Percentiles rank a stretch among this genome's conserved stretches.
Conservation (phyloP, 2,329 filamentous ascomycete genomes). For the Ophiocordyceps camponoti-rufipedis region DNA sequence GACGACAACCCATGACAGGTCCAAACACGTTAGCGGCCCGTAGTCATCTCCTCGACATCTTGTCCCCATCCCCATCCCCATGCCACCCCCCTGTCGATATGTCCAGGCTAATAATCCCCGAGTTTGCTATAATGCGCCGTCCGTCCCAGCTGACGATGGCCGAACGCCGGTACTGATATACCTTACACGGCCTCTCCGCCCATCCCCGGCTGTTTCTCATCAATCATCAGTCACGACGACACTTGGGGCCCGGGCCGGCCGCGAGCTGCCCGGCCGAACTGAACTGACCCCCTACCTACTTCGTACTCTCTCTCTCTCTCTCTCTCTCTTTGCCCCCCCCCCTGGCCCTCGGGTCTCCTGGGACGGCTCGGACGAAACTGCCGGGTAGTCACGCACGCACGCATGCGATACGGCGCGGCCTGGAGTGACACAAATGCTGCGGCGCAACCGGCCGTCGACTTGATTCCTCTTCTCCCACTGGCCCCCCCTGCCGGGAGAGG, state of each 20-base stretch:
- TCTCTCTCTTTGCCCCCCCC: neutral
- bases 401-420: slow-evolving; percentile 5
- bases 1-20: slow-evolving; percentile 9
- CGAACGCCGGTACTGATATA: slow-evolving; percentile 7
- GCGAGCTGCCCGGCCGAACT: neutral
- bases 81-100: slow-evolving; percentile 15
- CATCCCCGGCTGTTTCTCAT: neutral
- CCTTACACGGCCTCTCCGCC: slow-evolving; percentile 4
- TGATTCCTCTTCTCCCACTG: slow-evolving; percentile 4
- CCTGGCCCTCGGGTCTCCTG: neutral
- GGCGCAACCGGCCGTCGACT: slow-evolving; percentile 7
- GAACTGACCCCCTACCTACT: no score
- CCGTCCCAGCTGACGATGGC: slow-evolving; percentile 23
- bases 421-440: slow-evolving; percentile 7
- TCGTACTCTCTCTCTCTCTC: neutral
- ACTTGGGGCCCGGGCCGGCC: neutral
- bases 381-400: slow-evolving; percentile 5
- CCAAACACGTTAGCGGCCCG: slow-evolving; percentile 22
- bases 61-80: slow-evolving; percentile 14
- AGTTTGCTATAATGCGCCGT: slow-evolving; percentile 26
- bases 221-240: neutral
- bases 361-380: neutral
- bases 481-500: slow-evolving; percentile 1
- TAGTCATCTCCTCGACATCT: slow-evolving; percentile 20
- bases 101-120: slow-evolving; percentile 26